Base-by-base conservation (phyloP, 2,329 filamentous ascomycete species). In the Ophiostoma himal-ulmi region DNA sequence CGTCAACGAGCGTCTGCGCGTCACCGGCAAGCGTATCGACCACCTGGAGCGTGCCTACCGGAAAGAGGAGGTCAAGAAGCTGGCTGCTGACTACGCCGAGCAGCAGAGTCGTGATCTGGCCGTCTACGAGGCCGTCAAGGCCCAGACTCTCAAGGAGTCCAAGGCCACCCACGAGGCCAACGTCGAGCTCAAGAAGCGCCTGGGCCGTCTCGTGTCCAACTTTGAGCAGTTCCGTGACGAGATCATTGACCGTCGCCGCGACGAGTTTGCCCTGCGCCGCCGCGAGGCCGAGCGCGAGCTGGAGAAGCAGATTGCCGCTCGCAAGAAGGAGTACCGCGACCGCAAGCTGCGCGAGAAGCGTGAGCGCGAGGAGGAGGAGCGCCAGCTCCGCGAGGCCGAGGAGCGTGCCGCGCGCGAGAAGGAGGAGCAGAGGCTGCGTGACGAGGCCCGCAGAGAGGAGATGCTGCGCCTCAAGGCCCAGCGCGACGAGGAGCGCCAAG, bases 1-100 rank as follows among this genome's bases (percentile, higher is more conserved):
- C 78, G 89, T 97, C 75, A 92, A 91, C 74, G 93, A 97, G 82
- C 93, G 91, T 79, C 88, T 98, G 69, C 90, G 93, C 76, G 88
- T 96, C 76, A 96, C 94, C 72, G 93, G 91, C 79, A 98, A 97
- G 88, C 91, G 95, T 74, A 92, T 97, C 76, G 95, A 99, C 78
- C 94, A 99, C 82, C 83, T 99, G 76, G 95, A 99, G 84, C 92
- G 95, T 83, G 95, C 95, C 52, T 96, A 96, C 86, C 90, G 95
- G 77, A 92, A 94, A 80, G 95, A 98, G 82, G 95, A 99, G 81
- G 83, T 90, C 77, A 97, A 97, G 87, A 94, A 97, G 81, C 83
- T 98, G 71, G 84, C 89, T 71, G 88, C 89, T 68, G 95, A 99
- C 77, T 97, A 96, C 78, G 90, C 91, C 74, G 84, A 83, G 76